Evolutionary conservation across 1,284 basidiomycete species (phyloP).

Genomic region (Mycosarcoma mackinlayi): DNA sequence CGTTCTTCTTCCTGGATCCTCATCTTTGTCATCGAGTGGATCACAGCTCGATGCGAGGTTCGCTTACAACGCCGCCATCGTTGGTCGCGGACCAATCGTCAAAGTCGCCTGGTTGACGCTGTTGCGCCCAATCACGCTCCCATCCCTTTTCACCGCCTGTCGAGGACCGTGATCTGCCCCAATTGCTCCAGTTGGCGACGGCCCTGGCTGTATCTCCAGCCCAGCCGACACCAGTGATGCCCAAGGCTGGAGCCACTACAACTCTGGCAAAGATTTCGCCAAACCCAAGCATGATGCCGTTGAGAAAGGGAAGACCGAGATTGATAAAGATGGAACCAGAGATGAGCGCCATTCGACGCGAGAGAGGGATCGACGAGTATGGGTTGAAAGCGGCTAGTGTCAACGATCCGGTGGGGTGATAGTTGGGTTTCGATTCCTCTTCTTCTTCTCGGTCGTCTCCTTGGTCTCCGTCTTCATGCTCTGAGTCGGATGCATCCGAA

Average conservation of each 20-base stretch:
- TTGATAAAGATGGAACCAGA: constrained; percentile 89
- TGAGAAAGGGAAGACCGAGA: constrained; percentile 90
- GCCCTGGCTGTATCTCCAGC: constrained; percentile 39
- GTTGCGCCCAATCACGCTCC: constrained; percentile 3
- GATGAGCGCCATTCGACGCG: constrained; percentile 69
- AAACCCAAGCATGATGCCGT: constrained; percentile 97
- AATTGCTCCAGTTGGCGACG: constrained; percentile 32
- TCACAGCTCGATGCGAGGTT: constrained; percentile 24
- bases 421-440: constrained; percentile 8
- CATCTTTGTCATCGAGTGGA: too few species aligned
- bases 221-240: constrained; percentile 46
- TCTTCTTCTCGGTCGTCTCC: constrained; percentile 5
- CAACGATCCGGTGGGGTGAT: constrained; percentile 60
- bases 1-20: too few species aligned
- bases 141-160: constrained; percentile 3
- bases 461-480: constrained; percentile 10
- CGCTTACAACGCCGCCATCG: neutral
- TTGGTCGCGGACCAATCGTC: constrained; percentile 36
- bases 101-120: constrained; percentile 27
- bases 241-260: constrained; percentile 72
- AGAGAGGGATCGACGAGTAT: constrained; percentile 39
- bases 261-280: constrained; percentile 96
- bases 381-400: constrained; percentile 59
- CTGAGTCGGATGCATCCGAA: constrained; percentile 10
- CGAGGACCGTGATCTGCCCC: constrained; percentile 4